These are phyloP conservation scores for Teratosphaeria pseudoeucalypti DNA, from an alignment of 2,329 filamentous ascomycete species.

Conservation along the genomic window DNA sequence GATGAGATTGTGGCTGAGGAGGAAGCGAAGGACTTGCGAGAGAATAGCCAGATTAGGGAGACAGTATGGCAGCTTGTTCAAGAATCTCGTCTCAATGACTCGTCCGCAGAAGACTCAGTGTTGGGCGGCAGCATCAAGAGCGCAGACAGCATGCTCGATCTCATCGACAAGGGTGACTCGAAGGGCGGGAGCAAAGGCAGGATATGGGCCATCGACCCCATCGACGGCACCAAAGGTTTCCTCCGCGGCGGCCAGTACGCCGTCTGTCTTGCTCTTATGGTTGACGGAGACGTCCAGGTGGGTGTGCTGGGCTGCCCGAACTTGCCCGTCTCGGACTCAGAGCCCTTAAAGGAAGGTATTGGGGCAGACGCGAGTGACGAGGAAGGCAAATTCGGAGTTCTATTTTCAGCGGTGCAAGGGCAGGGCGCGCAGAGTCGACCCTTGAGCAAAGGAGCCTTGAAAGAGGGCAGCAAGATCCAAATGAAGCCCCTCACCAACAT, in stretches of 20 bases:
- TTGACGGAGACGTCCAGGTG: constrained; percentile 87
- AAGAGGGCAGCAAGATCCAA: constrained; percentile 52
- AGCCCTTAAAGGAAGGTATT: constrained; percentile 58
- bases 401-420: constrained; percentile 75
- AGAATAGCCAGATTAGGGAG: constrained; percentile 57
- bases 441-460: constrained; percentile 47
- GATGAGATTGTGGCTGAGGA: constrained; percentile 94
- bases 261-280: constrained; percentile 82
- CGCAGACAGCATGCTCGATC: constrained; percentile 52
- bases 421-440: constrained; percentile 73
- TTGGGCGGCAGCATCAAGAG: constrained; percentile 60
- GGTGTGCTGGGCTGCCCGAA: constrained; percentile 95
- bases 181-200: constrained; percentile 62
- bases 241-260: constrained; percentile 93
- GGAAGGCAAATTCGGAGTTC: constrained; percentile 62
- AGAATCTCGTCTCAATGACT: constrained; percentile 58
- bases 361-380: constrained; percentile 64
- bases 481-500: constrained; percentile 73
- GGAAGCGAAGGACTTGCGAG: constrained; percentile 70
- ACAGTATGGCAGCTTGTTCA: constrained; percentile 80
- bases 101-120: constrained; percentile 46
- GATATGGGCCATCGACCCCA: constrained; percentile 94
- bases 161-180: constrained; percentile 52
- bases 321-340: constrained; percentile 74
- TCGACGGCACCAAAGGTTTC: constrained; percentile 97